These are phyloP conservation scores for Cladorrhinum sp. DNA, from an alignment of 2,329 filamentous ascomycete genomes.

Conservation along the genomic window DNA sequence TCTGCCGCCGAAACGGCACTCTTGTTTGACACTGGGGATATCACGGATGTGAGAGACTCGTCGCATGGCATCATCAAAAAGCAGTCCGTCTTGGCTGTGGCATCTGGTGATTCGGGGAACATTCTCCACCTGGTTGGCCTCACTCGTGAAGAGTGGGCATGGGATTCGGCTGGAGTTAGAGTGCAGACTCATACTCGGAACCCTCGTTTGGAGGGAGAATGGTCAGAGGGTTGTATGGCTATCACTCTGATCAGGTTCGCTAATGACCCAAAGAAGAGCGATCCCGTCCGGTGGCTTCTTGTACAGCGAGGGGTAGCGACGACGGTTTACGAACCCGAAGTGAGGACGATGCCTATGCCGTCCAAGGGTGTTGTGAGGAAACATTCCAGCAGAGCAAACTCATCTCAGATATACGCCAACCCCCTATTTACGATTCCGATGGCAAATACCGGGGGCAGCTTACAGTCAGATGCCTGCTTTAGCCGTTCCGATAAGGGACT, in stretches of 20 bases:
- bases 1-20: slow-evolving; percentile 16
- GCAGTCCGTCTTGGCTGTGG: slow-evolving; percentile 44
- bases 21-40: slow-evolving; percentile 56
- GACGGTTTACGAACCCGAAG: slow-evolving; percentile 50
- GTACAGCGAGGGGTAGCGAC: slow-evolving; percentile 53
- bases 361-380: background rate
- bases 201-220: slow-evolving; percentile 45
- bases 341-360: slow-evolving; percentile 32
- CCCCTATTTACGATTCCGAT: slow-evolving; percentile 52
- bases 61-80: slow-evolving; percentile 23
- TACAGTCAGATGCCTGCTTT: slow-evolving; percentile 63
- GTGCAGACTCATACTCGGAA: slow-evolving; percentile 47
- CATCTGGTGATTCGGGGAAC: slow-evolving; percentile 56
- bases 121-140: slow-evolving; percentile 54
- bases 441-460: slow-evolving; percentile 49
- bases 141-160: slow-evolving; percentile 51
- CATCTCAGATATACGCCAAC: slow-evolving; percentile 48
- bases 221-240: slow-evolving; percentile 50
- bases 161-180: slow-evolving; percentile 45
- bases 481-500: slow-evolving; percentile 52
- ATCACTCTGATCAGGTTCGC: slow-evolving; percentile 52
- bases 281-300: slow-evolving; percentile 48
- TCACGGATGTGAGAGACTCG: slow-evolving; percentile 40
- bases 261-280: slow-evolving; percentile 36
- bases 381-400: slow-evolving; percentile 18